Evolutionary conservation across 805 yeast genomes (phyloP).

Genomic region (Kluyveromyces dobzhanskii): DNA sequence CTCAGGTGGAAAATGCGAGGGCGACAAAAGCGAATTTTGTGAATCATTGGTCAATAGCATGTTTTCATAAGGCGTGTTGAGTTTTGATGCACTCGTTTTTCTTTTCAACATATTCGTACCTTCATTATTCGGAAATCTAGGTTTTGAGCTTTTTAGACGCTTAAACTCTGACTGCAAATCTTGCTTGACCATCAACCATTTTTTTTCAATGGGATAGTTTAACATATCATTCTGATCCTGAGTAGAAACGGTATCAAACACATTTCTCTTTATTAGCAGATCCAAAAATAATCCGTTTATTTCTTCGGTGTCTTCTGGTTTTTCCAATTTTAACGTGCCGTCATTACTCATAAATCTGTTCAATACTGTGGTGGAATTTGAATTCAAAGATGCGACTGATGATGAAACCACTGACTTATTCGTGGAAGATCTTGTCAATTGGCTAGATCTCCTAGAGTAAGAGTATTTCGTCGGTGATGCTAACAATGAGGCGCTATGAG

Average conservation of each 20-base stretch:
- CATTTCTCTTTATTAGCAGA: conserved; percentile 74
- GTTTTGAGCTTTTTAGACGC: conserved; percentile 35
- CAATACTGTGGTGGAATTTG: conserved; percentile 21
- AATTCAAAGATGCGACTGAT: conserved; percentile 21
- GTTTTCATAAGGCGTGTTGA: conserved; percentile 3
- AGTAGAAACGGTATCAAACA: conserved; percentile 55
- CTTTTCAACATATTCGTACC: neutral
- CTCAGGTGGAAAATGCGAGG: conserved; percentile 47
- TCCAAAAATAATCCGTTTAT: conserved; percentile 70
- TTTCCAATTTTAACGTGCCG: conserved; percentile 40
- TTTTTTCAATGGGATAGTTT: conserved; percentile 64
- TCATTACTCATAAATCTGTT: conserved; percentile 23
- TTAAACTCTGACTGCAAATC: conserved; percentile 73
- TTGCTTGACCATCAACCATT: conserved; percentile 87
- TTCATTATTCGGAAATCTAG: conserved; percentile 6
- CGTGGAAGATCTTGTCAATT: conserved; percentile 21
- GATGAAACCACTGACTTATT: conserved; percentile 16
- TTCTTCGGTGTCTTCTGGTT: conserved; percentile 56
- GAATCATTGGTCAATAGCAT: conserved; percentile 14
- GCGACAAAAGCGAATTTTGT: conserved; percentile 17
- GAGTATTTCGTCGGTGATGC: conserved; percentile 22
- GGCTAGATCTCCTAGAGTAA: conserved; percentile 16
- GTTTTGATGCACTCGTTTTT: conserved; percentile 4
- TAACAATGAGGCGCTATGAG: conserved; percentile 5
- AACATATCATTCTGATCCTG: conserved; percentile 72